phyloP scores from a whole-genome alignment of 2,329 filamentous ascomycete genomes.

The Cladosporium sp. region DNA sequence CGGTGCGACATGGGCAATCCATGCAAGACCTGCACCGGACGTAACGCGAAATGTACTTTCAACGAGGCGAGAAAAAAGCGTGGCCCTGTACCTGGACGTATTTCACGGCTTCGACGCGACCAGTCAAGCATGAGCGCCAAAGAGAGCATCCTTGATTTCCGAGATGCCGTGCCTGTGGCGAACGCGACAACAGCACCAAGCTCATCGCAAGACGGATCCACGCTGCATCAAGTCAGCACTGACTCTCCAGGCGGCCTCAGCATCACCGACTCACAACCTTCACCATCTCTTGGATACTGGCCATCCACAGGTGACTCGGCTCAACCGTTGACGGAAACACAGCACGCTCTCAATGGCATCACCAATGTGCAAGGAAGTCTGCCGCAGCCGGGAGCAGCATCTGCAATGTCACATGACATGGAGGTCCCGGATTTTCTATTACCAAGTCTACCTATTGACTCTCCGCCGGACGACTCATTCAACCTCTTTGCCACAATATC shows the following conservation, averaged over 20 bases:
- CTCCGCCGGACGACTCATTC: constrained; percentile 29
- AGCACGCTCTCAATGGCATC: not conserved
- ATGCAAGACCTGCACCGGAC: constrained; percentile 36
- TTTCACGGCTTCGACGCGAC: constrained; percentile 36
- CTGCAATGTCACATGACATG: constrained; percentile 22
- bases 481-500: constrained; percentile 23
- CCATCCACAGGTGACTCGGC: not conserved
- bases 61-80: constrained; percentile 40
- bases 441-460: constrained; percentile 32
- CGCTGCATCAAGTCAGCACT: constrained; percentile 5
- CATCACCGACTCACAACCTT: not conserved
- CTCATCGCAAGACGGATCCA: not conserved
- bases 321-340: too few relatives aligned
- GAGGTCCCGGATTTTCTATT: constrained; percentile 34
- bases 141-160: constrained; percentile 14
- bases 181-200: not conserved
- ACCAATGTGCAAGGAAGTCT: not conserved
- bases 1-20: constrained; percentile 39
- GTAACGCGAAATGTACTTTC: constrained; percentile 40
- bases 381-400: not conserved
- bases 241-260: not conserved
- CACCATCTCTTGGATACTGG: not conserved
- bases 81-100: constrained; percentile 34
- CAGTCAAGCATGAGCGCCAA: constrained; percentile 16
- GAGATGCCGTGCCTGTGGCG: not conserved